Evolutionary conservation across 2,329 filamentous ascomycete species (phyloP).

Genomic region (Fusarium burgessii): DNA sequence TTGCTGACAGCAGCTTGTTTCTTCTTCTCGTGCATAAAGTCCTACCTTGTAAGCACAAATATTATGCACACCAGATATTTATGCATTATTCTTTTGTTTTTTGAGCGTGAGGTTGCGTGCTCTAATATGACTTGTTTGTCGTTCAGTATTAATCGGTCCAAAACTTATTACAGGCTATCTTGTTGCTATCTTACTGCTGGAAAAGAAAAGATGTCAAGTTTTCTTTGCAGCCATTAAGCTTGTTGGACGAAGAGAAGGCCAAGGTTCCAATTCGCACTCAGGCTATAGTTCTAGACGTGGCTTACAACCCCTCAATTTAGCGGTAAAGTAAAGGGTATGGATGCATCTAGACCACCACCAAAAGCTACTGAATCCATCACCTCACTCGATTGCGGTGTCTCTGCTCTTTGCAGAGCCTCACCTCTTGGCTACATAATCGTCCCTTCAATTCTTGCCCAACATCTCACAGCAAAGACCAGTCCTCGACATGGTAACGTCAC

Average conservation of each 20-base stretch:
- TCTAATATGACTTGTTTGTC: neutral
- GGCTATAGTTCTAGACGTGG: neutral
- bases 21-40: neutral
- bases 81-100: neutral
- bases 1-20: neutral
- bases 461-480: neutral
- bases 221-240: neutral
- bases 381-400: neutral
- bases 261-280: no score
- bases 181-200: no score
- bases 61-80: neutral
- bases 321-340: neutral
- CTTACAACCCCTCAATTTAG: neutral
- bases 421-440: neutral
- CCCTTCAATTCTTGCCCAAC: neutral
- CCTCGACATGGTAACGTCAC: neutral
- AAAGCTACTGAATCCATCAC: no score
- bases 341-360: neutral
- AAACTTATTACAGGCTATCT: no score
- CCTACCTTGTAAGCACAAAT: fast-evolving
- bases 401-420: neutral
- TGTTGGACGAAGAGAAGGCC: neutral
- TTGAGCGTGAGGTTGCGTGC: fast-evolving
- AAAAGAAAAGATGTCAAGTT: no score
- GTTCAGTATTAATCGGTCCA: no score